phyloP scores from a whole-genome alignment of 768 basidiomycete species.

The Boletus subcaerulescens region DNA sequence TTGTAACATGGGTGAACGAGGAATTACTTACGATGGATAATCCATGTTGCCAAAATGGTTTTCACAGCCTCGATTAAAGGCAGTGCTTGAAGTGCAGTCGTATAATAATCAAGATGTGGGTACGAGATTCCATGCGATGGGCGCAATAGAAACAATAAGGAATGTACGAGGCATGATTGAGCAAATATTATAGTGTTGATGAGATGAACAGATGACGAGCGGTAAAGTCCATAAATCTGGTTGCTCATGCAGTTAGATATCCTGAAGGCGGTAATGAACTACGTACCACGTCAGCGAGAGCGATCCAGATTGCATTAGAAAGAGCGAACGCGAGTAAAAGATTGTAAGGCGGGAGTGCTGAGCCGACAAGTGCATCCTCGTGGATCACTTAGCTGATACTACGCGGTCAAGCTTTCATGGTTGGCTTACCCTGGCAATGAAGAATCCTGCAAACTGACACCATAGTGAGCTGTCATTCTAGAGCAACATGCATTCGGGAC shows the following conservation, averaged over 20 bases:
- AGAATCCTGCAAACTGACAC: slow-evolving; percentile 32
- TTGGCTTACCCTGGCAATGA: slow-evolving; percentile 26
- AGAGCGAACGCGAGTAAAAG: slow-evolving; percentile 19
- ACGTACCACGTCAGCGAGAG: slow-evolving; percentile 26
- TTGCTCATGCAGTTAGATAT: background rate
- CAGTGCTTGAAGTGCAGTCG: slow-evolving; percentile 6
- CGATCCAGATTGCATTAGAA: slow-evolving; percentile 19
- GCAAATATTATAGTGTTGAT: slow-evolving; percentile 26
- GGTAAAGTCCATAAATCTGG: slow-evolving; percentile 25
- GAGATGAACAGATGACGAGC: slow-evolving; percentile 13
- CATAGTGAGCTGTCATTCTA: slow-evolving; percentile 1
- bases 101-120: slow-evolving; percentile 3
- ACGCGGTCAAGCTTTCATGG: background rate
- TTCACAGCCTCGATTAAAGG: slow-evolving; percentile 18
- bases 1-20: background rate
- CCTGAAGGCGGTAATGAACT: background rate
- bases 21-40: slow-evolving; percentile 25
- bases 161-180: slow-evolving; percentile 18
- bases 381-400: background rate
- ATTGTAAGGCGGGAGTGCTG: background rate
- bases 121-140: slow-evolving; percentile 3
- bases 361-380: slow-evolving; percentile 20
- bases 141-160: slow-evolving; percentile 11
- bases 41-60: slow-evolving; percentile 15
- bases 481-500: background rate